Conservation (phyloP, 257 asterid genomes). For the Asclepias syriaca region DNA sequence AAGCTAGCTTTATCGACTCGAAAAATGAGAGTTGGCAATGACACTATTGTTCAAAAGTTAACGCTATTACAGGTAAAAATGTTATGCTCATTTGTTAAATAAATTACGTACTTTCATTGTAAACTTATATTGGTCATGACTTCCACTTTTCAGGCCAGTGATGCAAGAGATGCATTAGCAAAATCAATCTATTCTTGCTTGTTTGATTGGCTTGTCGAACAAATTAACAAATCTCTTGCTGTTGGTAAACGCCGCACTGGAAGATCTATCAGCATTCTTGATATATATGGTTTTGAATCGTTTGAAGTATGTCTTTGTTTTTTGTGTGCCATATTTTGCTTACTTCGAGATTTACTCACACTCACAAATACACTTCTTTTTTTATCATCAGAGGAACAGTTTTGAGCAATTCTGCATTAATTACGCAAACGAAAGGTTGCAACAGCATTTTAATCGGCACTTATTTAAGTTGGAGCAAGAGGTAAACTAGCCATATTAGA, state of each 20-base stretch:
- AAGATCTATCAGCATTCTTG: constrained; percentile 95
- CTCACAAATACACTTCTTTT: constrained; percentile 6
- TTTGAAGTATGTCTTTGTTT: constrained; percentile 56
- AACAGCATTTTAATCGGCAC: constrained; percentile 97
- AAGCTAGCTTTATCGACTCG: constrained; percentile 89
- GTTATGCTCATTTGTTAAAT: not conserved
- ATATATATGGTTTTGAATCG: constrained; percentile 97
- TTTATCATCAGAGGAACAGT: constrained; percentile 65
- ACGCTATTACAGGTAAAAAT: constrained; percentile 69
- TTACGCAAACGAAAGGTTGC: constrained; percentile 95
- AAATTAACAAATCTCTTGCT: constrained; percentile 85
- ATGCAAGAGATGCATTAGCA: constrained; percentile 91
- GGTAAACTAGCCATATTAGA: constrained; percentile 33
- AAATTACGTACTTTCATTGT: not conserved
- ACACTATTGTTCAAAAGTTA: constrained; percentile 73
- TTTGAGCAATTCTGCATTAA: constrained; percentile 98
- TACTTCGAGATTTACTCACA: not conserved
- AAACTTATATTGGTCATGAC: constrained; percentile 13
- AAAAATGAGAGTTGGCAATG: constrained; percentile 84
- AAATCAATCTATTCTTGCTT: constrained; percentile 89
- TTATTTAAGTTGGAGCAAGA: constrained; percentile 98
- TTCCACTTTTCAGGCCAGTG: constrained; percentile 66
- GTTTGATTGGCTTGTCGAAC: constrained; percentile 97
- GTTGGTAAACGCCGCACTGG: constrained; percentile 96
- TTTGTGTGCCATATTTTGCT: not conserved